Conservation (phyloP, 176 grass and related monocot genomes). For the Saccharum spontaneum region DNA sequence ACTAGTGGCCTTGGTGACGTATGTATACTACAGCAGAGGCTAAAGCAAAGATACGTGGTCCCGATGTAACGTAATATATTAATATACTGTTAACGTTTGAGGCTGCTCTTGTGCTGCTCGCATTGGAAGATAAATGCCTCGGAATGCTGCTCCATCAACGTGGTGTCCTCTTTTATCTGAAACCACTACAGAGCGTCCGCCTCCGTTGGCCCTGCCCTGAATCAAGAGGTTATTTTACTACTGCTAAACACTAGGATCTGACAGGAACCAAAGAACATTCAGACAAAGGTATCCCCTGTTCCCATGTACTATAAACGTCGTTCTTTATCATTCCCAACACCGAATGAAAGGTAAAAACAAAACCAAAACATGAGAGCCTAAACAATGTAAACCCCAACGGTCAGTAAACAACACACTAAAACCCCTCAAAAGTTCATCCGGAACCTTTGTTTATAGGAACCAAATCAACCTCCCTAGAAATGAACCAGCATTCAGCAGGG, state of each 20-base stretch:
- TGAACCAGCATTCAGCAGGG: neutral
- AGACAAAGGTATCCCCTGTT: constrained; percentile 38
- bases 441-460: too few relatives aligned
- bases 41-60: too few relatives aligned
- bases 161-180: too few relatives aligned
- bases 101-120: too few relatives aligned
- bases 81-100: too few relatives aligned
- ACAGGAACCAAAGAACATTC: constrained; percentile 46
- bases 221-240: neutral
- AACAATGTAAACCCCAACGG: neutral
- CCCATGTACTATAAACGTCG: constrained; percentile 10
- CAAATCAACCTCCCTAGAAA: neutral
- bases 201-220: too few relatives aligned
- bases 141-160: too few relatives aligned
- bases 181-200: too few relatives aligned
- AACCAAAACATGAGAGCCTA: neutral
- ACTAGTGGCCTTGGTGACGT: too few relatives aligned
- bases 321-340: neutral
- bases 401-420: constrained; percentile 7
- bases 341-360: constrained; percentile 28
- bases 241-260: neutral
- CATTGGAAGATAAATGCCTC: too few relatives aligned
- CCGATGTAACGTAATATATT: too few relatives aligned
- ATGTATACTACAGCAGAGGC: too few relatives aligned
- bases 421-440: neutral